Conservation (phyloP, 768 basidiomycete genomes). For the Vishniacozyma victoriae region DNA sequence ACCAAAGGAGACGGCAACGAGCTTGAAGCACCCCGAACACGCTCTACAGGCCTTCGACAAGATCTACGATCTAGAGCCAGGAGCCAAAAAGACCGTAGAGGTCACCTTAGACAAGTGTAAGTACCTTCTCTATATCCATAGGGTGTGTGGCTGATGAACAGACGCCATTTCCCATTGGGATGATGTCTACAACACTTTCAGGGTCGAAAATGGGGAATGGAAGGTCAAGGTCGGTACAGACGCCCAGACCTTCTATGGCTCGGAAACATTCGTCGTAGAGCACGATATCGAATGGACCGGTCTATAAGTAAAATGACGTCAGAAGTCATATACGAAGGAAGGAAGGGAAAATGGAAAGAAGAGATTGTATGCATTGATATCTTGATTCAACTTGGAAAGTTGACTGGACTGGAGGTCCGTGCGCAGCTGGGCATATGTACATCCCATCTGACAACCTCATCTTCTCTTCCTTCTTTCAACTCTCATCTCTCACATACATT, state of each 20-base stretch:
- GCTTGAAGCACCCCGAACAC: slow-evolving; percentile 26
- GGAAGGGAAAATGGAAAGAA: no score
- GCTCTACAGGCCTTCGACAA: slow-evolving; percentile 55
- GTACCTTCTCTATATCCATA: slow-evolving; percentile 5
- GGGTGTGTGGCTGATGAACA: slow-evolving; percentile 1
- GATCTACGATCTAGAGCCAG: slow-evolving; percentile 44
- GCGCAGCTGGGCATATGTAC: no score
- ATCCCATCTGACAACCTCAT: no score
- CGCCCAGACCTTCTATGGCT: slow-evolving; percentile 25
- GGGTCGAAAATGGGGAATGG: slow-evolving; percentile 37
- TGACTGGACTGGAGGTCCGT: no score
- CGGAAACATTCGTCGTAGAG: slow-evolving; percentile 28
- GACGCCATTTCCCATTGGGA: slow-evolving; percentile 43
- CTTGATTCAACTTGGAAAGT: no score
- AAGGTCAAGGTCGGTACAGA: slow-evolving; percentile 28
- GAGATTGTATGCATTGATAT: no score
- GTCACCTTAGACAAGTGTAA: slow-evolving; percentile 46
- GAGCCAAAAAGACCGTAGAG: slow-evolving; percentile 35
- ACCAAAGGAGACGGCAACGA: slow-evolving; percentile 22
- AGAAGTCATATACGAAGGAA: no score
- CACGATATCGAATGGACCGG: slow-evolving; percentile 32
- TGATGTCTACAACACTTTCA: slow-evolving; percentile 25
- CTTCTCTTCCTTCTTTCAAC: no score
- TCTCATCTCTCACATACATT: no score
- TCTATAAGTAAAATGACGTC: no score